Evolutionary conservation across 495 filamentous ascomycete genomes (phyloP).

Genomic region (Talaromyces ruber): DNA sequence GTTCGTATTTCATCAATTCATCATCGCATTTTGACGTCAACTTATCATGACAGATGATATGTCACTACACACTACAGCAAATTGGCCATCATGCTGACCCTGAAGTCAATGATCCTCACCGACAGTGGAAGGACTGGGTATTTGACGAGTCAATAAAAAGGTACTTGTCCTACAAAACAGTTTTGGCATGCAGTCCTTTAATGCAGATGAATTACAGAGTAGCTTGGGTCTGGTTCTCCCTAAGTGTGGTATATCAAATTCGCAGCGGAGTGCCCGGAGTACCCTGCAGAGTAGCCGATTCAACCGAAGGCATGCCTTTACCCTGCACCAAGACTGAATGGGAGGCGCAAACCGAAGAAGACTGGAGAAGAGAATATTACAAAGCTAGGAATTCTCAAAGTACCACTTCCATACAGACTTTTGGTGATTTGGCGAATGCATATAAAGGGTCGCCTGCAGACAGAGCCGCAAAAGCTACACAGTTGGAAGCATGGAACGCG

Average conservation of each 20-base stretch:
- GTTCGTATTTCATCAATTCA: background rate
- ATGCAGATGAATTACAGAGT: background rate
- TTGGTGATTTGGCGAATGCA: background rate
- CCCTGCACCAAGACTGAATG: constrained; percentile 3
- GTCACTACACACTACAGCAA: background rate
- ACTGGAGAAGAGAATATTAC: constrained; percentile 2
- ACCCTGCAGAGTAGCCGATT: background rate
- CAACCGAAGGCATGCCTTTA: background rate
- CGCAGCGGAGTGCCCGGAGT: background rate
- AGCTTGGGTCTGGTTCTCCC: constrained; percentile 5
- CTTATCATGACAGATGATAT: background rate
- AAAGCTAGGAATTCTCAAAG: background rate
- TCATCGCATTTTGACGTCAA: background rate
- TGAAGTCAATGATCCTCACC: background rate
- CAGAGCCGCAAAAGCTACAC: background rate
- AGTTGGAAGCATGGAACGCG: constrained; percentile 7
- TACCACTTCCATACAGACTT: background rate
- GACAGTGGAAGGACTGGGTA: constrained; percentile 7
- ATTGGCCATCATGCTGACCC: background rate
- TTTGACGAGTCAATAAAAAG: constrained; percentile 5
- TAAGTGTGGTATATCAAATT: constrained; percentile 3
- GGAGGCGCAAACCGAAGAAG: constrained; percentile 3
- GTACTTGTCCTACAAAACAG: no score
- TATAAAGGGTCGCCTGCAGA: background rate
- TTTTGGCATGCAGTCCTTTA: no score